Base-by-base conservation (phyloP, 306 rosid species). In the Lathyrus tuberosus region DNA sequence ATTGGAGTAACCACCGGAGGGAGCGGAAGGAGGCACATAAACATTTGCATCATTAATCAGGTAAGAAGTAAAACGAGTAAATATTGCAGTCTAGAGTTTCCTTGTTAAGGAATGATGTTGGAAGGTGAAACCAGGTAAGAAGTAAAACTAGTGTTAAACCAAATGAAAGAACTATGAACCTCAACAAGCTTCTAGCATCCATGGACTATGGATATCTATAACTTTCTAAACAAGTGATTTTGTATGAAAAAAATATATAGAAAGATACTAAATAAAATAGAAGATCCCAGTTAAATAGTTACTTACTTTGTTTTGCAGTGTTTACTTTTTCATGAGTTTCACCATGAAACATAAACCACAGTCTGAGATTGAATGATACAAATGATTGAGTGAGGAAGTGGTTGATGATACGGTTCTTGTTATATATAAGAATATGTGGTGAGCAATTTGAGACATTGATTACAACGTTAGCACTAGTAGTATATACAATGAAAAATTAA, bases 81-180 rank as follows among this genome's bases (percentile, higher is more conserved):
- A 85, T 18, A 51, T 82, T 42, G 85, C 89, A 84, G 76, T 86
- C 77, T 31, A 85, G 81, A 54, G 73, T 43, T 16, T 86, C 80
- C 6, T 70, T 51, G 83, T 49, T 41, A 0, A 73, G 28, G 2
- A 85, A 48, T 63, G 70, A 54, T 24, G 62, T 41, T 28, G 90
- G 89, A 76, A 87, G 70, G 69, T 83, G 84, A 72, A 78, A 3
- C 87, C 91, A 86, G 12, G 94, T 62, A 65, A 81, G 13, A 58
- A 85, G 43, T 1, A 90, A 71, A 76, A 65, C 79, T 46, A 79
- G 43, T 6, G 38, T 74, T 31, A 56, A 6, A 62, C 69, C 16
- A 35, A 85, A 48, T 22, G 77, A 63, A 1, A 90, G 84, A 58
- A 83, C 74, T 5, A 82, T 30, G 78, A 84, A 79, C 56, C 81